Conservation (phyloP, 371 early-diverging fungal genomes). For the Actinomortierella ambigua region DNA sequence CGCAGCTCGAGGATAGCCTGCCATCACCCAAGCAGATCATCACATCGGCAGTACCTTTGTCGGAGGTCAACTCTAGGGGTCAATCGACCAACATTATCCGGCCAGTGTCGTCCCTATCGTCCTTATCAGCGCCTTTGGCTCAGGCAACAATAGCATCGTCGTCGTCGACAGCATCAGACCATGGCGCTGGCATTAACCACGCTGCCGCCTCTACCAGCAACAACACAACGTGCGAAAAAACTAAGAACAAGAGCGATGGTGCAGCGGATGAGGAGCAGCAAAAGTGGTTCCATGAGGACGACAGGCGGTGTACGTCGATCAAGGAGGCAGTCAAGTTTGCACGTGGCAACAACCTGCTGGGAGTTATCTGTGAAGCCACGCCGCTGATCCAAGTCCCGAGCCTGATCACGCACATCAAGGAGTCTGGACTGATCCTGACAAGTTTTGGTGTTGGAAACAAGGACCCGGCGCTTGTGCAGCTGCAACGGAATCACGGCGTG, state of each 20-base stretch:
- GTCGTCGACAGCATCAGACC: background rate
- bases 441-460: slow-evolving; percentile 84
- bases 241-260: too few species aligned
- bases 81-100: too few species aligned
- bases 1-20: slow-evolving; percentile 3
- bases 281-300: slow-evolving; percentile 17
- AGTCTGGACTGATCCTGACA: slow-evolving; percentile 85
- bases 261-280: background rate
- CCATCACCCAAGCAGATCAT: slow-evolving; percentile 41
- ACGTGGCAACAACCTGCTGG: slow-evolving; percentile 70
- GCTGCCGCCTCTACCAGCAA: background rate
- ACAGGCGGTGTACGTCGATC: slow-evolving; percentile 59
- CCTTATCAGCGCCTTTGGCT: slow-evolving; percentile 16
- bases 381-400: slow-evolving; percentile 89
- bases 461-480: slow-evolving; percentile 58
- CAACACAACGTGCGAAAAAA: background rate
- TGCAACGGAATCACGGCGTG: slow-evolving; percentile 83
- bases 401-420: slow-evolving; percentile 87
- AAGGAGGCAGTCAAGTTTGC: slow-evolving; percentile 78
- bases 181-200: background rate
- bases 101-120: too few species aligned
- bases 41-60: slow-evolving; percentile 2
- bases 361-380: slow-evolving; percentile 86
- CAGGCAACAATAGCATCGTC: slow-evolving; percentile 20
- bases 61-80: background rate